Conservation (phyloP, 331 rosid genomes). For the Rhamnella rubrinervis region DNA sequence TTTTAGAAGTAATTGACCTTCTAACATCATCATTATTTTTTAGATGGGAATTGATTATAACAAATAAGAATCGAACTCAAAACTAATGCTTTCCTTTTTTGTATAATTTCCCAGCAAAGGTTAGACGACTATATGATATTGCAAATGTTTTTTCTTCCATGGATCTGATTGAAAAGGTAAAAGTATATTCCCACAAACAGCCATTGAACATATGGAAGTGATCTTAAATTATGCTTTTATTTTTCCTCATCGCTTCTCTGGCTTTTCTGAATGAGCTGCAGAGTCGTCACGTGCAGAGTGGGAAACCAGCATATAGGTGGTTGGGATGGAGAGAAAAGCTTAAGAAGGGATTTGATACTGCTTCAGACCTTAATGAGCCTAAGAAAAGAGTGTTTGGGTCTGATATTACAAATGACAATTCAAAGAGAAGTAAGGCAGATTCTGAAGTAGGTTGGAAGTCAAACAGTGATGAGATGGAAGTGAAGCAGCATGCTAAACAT, state of each 20-base stretch:
- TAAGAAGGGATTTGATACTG: conserved; percentile 16
- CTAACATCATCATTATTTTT: not conserved
- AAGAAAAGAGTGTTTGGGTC: conserved; percentile 52
- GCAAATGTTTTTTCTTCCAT: conserved; percentile 54
- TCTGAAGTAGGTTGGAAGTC: conserved; percentile 9
- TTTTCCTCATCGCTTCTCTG: not conserved
- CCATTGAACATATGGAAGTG: not conserved
- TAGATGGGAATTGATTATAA: not conserved
- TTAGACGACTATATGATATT: conserved; percentile 58
- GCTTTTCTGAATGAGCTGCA: conserved; percentile 19
- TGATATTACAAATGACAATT: conserved; percentile 44
- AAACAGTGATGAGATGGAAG: conserved; percentile 11
- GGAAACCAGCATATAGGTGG: conserved; percentile 68
- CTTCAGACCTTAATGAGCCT: conserved; percentile 19
- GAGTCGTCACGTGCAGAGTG: conserved; percentile 40
- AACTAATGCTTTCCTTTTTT: conserved; percentile 4
- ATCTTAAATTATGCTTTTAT: not conserved
- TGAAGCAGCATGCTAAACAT: conserved; percentile 22
- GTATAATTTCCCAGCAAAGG: conserved; percentile 44
- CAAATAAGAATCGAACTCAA: not conserved
- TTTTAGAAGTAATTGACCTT: conserved; percentile 40
- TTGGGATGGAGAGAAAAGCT: conserved; percentile 37
- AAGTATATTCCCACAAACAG: not conserved
- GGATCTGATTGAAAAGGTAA: conserved; percentile 61
- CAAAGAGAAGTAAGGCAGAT: conserved; percentile 37